Evolutionary conservation across 345 rosid genomes (phyloP), one percentile per base, ranked within the genome.

Genomic region (Syzygium grande): DNA sequence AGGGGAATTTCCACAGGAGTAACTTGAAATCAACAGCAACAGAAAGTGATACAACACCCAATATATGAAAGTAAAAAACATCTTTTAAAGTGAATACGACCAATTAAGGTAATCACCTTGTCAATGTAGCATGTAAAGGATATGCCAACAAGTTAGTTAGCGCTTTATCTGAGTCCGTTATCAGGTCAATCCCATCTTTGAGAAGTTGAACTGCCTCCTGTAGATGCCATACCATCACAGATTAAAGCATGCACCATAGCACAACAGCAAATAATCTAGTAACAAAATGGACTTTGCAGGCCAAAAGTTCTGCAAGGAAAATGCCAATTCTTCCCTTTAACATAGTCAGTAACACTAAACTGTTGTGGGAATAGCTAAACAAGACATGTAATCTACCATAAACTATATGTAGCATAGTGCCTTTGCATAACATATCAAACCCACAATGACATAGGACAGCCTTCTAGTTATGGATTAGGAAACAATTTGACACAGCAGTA

Each of bases 161-260:
- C 53, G 89, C 97, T 92, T 94, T 92, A 85, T 96, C 99, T n/a
- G 99, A 92, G 88, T 96, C 99, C 23, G 98, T 91, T 89, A 95
- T 93, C 93, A 96, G 91, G 90, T 97, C 99, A 93, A 97, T 95
- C 87, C 97, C 99, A 93, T 97, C 99, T 94, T 96, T 95, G 77
- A 96, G 98, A 87, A 97, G 95, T 90, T 94, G 93, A 84, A 94
- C 91, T 10, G 98, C 98, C 91, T 96, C 99, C 98, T 97, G 95
- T 87, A 86, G 83, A 92, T 85, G 59, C 77, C 91, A 87, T 85
- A 85, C 83, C 58, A 34, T 52, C 25, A 58, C 56, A 38, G 65
- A 85, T 38, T 34, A 49, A 30, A 84, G 46, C 46, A 68, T 63
- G 63, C 16, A 80, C 41, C 46, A 85, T 56, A 84, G 73, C 52